A percentile compares a stretch with the other conserved stretches of the same genome.
Evolutionary conservation across 2,329 filamentous ascomycete species (phyloP).

Genomic region (Botrytis porri): DNA sequence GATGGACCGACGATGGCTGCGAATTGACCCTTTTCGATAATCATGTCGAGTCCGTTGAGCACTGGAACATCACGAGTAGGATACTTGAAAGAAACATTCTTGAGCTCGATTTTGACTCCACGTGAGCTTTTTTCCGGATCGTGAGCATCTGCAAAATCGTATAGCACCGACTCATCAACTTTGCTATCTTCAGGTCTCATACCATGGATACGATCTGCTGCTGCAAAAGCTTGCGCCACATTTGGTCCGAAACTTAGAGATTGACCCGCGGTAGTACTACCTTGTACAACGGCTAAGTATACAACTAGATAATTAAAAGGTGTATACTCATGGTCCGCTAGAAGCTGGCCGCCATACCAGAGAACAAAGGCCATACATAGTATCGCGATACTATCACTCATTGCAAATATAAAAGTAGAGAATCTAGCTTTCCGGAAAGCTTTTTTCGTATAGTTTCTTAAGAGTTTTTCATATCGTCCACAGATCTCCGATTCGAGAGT

Average conservation of each 20-base stretch:
- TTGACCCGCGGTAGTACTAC: slow-evolving; percentile 51
- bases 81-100: slow-evolving; percentile 58
- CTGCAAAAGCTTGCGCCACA: slow-evolving; percentile 56
- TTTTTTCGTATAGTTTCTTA: slow-evolving; percentile 47
- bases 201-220: slow-evolving; percentile 57
- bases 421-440: slow-evolving; percentile 49
- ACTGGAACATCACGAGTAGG: slow-evolving; percentile 55
- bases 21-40: slow-evolving; percentile 61
- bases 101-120: slow-evolving; percentile 49
- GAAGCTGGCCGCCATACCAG: slow-evolving; percentile 43
- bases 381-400: slow-evolving; percentile 54
- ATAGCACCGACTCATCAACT: slow-evolving; percentile 14
- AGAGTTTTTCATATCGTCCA: slow-evolving; percentile 46
- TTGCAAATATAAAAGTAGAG: slow-evolving; percentile 50
- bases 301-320: slow-evolving; percentile 52
- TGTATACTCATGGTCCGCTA: slow-evolving; percentile 39
- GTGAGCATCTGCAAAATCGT: slow-evolving; percentile 21
- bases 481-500: slow-evolving; percentile 59
- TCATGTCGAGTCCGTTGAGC: slow-evolving; percentile 60
- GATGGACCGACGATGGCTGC: slow-evolving; percentile 68
- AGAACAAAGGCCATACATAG: slow-evolving; percentile 55
- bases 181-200: slow-evolving; percentile 28
- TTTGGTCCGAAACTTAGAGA: slow-evolving; percentile 53
- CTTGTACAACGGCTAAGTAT: slow-evolving; percentile 51
- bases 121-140: slow-evolving; percentile 43